phyloP scores from a whole-genome alignment of 345 rosid species.

The Cardiospermum halicacabum region DNA sequence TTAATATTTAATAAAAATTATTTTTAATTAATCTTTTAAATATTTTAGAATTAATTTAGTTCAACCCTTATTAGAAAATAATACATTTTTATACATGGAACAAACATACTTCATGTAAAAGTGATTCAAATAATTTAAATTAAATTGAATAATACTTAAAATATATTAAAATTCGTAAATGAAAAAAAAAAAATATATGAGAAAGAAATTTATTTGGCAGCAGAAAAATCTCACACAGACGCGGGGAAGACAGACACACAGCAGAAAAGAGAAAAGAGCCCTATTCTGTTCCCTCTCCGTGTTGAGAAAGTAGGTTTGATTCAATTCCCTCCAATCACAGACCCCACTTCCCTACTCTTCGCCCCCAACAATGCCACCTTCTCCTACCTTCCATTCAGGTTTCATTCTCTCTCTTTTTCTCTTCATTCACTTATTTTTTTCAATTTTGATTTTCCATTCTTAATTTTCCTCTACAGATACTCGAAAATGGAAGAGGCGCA shows the following conservation, averaged over 20 bases:
- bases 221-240: neutral
- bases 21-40: too few species aligned
- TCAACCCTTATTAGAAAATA: too few species aligned
- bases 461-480: slow-evolving; percentile 39
- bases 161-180: neutral
- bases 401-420: slow-evolving; percentile 11
- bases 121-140: too few species aligned
- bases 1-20: too few species aligned
- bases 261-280: slow-evolving; percentile 15
- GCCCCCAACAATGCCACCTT: slow-evolving; percentile 65
- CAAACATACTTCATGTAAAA: too few species aligned
- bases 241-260: neutral
- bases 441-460: slow-evolving; percentile 9
- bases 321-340: slow-evolving; percentile 25
- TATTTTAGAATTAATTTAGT: too few species aligned
- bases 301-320: slow-evolving; percentile 13
- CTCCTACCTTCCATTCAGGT: slow-evolving; percentile 68
- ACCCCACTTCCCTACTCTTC: slow-evolving; percentile 18
- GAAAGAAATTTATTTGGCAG: too few species aligned
- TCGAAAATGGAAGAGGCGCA: slow-evolving; percentile 77
- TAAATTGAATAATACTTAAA: too few species aligned
- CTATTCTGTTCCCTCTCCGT: slow-evolving; percentile 7
- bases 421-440: neutral
- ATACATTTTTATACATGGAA: too few species aligned
- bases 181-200: neutral